Conservation (phyloP, 768 basidiomycete species). For the Lyophyllum atratum region DNA sequence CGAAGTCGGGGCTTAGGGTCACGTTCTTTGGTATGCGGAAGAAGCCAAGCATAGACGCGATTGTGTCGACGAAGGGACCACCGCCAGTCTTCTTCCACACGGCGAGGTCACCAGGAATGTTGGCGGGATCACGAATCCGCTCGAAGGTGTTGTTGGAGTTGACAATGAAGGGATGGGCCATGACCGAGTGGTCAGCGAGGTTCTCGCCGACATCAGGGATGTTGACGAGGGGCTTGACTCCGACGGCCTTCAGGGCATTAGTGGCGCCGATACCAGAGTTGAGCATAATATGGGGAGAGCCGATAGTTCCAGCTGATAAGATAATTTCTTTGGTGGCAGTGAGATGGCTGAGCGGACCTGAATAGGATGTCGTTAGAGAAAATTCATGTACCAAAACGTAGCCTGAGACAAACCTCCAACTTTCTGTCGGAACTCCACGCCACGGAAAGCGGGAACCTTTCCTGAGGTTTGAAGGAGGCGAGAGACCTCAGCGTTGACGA, state of each 20-base stretch:
- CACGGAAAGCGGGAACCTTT: conserved; percentile 12
- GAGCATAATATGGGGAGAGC: conserved; percentile 31
- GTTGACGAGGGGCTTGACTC: conserved; percentile 25
- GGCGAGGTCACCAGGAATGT: too few species aligned
- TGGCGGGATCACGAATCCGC: too few species aligned
- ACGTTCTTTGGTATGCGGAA: neutral
- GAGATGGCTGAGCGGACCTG: conserved; percentile 9
- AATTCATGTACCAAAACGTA: too few species aligned
- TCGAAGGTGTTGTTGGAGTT: neutral
- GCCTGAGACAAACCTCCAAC: neutral
- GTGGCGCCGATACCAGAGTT: conserved; percentile 36
- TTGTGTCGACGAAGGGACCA: too few species aligned
- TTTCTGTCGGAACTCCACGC: conserved; percentile 18
- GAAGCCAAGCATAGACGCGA: too few species aligned
- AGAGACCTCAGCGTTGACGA: conserved; percentile 26
- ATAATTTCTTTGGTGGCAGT: conserved; percentile 35
- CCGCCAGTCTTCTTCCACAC: too few species aligned
- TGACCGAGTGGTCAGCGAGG: conserved; percentile 34
- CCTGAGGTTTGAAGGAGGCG: conserved; percentile 21
- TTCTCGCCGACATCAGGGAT: conserved; percentile 41
- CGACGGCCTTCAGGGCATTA: conserved; percentile 15
- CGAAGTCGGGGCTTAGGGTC: conserved; percentile 24
- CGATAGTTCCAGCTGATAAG: conserved; percentile 33
- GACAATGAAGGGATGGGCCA: neutral
- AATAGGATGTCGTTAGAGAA: too few species aligned